Conservation (phyloP, 2,329 filamentous ascomycete genomes). For the Neurospora crassa region DNA sequence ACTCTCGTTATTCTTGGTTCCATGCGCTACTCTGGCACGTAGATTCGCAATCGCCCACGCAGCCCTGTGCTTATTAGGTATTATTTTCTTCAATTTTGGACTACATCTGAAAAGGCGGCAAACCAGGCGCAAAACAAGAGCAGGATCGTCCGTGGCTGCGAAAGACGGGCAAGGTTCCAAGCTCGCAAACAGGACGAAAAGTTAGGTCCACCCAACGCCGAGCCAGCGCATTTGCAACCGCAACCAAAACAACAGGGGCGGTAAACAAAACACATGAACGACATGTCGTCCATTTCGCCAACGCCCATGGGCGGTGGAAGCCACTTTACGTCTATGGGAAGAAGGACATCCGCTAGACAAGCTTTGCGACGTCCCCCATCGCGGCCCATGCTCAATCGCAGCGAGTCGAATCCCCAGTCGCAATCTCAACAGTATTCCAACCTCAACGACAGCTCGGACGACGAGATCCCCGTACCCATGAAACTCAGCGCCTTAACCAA, state of each 20-base stretch:
- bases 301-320: conserved; percentile 41
- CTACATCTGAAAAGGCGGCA: conserved; percentile 13
- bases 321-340: conserved; percentile 34
- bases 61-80: neutral
- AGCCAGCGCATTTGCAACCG: neutral
- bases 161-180: neutral
- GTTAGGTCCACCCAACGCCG: neutral
- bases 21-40: conserved; percentile 26
- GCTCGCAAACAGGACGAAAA: neutral
- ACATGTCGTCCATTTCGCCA: conserved; percentile 45
- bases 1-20: conserved; percentile 8
- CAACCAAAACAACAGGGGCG: conserved; percentile 15
- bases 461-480: conserved; percentile 84
- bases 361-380: conserved; percentile 41
- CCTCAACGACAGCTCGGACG: conserved; percentile 81
- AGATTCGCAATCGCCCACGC: conserved; percentile 12
- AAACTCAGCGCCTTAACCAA: conserved; percentile 91
- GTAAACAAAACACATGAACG: conserved; percentile 8
- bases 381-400: conserved; percentile 33
- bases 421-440: conserved; percentile 38
- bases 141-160: neutral
- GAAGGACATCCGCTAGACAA: conserved; percentile 48
- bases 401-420: conserved; percentile 33
- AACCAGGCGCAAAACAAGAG: neutral
- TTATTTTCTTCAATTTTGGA: conserved; percentile 6